A percentile compares a stretch with the other conserved stretches of the same genome.
phyloP scores from a whole-genome alignment of 2,329 filamentous ascomycete species.

The Amesomyces nigricolor region DNA sequence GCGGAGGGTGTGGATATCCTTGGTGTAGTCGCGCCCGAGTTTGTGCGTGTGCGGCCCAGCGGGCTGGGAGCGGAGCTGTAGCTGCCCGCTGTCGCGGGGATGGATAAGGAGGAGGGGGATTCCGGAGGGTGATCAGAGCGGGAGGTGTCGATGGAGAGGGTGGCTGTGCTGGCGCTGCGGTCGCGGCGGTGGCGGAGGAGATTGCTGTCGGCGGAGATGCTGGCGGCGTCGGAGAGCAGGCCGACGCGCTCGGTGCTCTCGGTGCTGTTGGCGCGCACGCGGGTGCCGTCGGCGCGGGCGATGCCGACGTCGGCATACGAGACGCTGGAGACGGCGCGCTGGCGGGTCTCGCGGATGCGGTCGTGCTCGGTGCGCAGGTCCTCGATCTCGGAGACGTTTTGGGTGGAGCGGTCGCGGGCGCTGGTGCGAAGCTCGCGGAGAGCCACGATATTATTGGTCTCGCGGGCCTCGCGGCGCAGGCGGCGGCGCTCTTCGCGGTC shows the following conservation, averaged over 20 bases:
- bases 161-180: slow-evolving; percentile 45
- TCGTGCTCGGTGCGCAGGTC: slow-evolving; percentile 53
- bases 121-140: slow-evolving; percentile 26
- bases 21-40: slow-evolving; percentile 42
- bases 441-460: slow-evolving; percentile 61
- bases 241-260: slow-evolving; percentile 65
- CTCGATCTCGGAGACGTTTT: slow-evolving; percentile 51
- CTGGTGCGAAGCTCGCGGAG: slow-evolving; percentile 61
- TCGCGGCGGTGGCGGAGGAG: slow-evolving; percentile 38
- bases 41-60: slow-evolving; percentile 38
- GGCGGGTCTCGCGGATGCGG: slow-evolving; percentile 52
- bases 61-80: slow-evolving; percentile 31
- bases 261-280: slow-evolving; percentile 65
- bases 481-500: slow-evolving; percentile 73
- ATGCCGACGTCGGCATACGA: slow-evolving; percentile 72
- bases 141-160: slow-evolving; percentile 45
- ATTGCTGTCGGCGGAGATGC: slow-evolving; percentile 41
- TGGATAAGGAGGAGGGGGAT: slow-evolving; percentile 19
- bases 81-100: slow-evolving; percentile 15
- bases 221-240: slow-evolving; percentile 65
- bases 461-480: slow-evolving; percentile 64
- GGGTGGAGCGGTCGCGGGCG: slow-evolving; percentile 41
- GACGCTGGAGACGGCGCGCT: slow-evolving; percentile 67
- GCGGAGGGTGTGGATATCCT: slow-evolving; percentile 19
- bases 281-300: slow-evolving; percentile 69